Base-by-base conservation (phyloP, 2,329 filamentous ascomycete species). In the Beauveria brongniartii region DNA sequence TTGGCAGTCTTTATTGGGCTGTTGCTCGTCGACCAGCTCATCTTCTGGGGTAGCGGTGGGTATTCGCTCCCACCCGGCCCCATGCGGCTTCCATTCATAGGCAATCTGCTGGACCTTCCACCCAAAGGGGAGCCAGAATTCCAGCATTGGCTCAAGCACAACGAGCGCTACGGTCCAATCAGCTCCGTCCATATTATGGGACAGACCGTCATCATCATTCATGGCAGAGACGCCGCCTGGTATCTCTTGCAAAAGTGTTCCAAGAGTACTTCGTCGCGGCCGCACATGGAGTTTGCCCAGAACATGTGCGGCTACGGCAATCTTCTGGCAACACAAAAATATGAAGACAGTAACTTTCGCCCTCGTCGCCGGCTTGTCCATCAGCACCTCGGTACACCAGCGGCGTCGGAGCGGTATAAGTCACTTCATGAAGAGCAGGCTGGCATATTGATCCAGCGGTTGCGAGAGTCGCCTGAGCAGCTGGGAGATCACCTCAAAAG, bases 91-190 rank as follows among this genome's bases (percentile, higher is more conserved):
- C 75, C 77, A 0, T 44, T 81, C 2, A 48, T 81, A 18, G 78
- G 79, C 14, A 81, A 80, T 63, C 60, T 80, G 20, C 66, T 67
- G 3, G 77, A 81, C 63, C 64, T 81, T 20, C 78, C 77, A 1
- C 67, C 71, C 1, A 53, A 63, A 1, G 69, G 67, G 5, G 62
- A 61, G 18, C 67, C 65, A 1, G 71, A 74, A 46, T 71, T 65
- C 61, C 62, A 68, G 30, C 71, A 74, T 55, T 75, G 72, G 72
- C 55, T 71, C 8, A 66, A 69, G 58, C 69, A 71, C 60, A 74
- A 72, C 30, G 67, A 74, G 1, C 48, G 62, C 9, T 71, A 71
- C 46, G 70, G 70, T 1, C 65, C 67, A 1, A 52, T 69, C 26
- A 66, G 71, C 48, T 65, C 64, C 40, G n/a, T 66, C 5, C 55